Percentiles rank a stretch among this genome's conserved stretches.
Conservation (phyloP, 2,329 filamentous ascomycete species). For the Clonostachys byssicola region DNA sequence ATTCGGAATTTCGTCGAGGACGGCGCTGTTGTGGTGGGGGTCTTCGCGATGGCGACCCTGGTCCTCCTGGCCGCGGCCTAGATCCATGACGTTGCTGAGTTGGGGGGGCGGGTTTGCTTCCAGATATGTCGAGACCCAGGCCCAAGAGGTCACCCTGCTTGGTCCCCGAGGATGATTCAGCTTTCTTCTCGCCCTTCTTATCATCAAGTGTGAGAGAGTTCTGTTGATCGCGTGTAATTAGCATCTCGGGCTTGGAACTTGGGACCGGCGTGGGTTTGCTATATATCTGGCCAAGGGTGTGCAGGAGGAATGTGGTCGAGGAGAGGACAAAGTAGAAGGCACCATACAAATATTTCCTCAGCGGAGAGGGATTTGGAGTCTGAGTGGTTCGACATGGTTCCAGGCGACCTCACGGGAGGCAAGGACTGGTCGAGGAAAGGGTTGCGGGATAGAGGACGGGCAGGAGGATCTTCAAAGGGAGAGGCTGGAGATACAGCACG, state of each 20-base stretch:
- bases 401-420: slow-evolving; percentile 32
- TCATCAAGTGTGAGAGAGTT: slow-evolving; percentile 66
- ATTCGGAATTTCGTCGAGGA: slow-evolving; percentile 74
- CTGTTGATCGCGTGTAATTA: slow-evolving; percentile 31
- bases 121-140: slow-evolving; percentile 6
- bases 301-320: slow-evolving; percentile 5
- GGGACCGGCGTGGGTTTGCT: not conserved
- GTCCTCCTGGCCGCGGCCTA: slow-evolving; percentile 21
- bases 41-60: slow-evolving; percentile 16
- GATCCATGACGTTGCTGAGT: slow-evolving; percentile 56
- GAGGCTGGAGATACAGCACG: slow-evolving; percentile 58
- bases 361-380: slow-evolving; percentile 46
- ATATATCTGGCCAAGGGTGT: slow-evolving; percentile 2
- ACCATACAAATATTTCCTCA: slow-evolving; percentile 75
- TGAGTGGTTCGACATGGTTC: slow-evolving; percentile 44
- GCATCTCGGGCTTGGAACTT: not conserved
- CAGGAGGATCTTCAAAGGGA: slow-evolving; percentile 55
- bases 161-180: slow-evolving; percentile 39
- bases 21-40: slow-evolving; percentile 33
- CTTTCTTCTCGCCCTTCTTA: slow-evolving; percentile 35
- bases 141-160: too few relatives aligned
- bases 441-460: slow-evolving; percentile 66
- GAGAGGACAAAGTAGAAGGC: not conserved
- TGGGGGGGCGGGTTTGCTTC: slow-evolving; percentile 46
- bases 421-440: slow-evolving; percentile 64